A percentile compares a stretch with the other conserved stretches of the same genome.
Conservation (phyloP, 345 rosid genomes). For the Arabis alpina region DNA sequence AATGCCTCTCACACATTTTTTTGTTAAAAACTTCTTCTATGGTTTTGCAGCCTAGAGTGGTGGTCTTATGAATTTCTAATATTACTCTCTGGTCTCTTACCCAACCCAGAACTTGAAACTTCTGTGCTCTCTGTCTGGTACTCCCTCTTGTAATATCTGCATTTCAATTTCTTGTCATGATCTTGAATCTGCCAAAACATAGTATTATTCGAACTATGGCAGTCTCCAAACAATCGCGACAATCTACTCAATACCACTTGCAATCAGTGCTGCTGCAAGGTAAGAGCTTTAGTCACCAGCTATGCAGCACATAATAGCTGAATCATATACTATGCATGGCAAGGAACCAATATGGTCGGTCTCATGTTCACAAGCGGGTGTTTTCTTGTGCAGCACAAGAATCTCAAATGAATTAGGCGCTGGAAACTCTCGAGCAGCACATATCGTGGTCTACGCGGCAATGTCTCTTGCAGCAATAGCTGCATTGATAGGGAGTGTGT, state of each 20-base stretch:
- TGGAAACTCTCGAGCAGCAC: slow-evolving; percentile 60
- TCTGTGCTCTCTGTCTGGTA: slow-evolving; percentile 82
- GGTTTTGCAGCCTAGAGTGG: slow-evolving; percentile 77
- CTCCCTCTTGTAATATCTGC: slow-evolving; percentile 9
- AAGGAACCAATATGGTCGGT: not conserved
- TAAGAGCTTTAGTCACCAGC: slow-evolving; percentile 22
- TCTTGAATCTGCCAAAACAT: slow-evolving; percentile 10
- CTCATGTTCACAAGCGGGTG: slow-evolving; percentile 27
- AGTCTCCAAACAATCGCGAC: slow-evolving; percentile 61
- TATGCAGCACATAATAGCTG: not conserved
- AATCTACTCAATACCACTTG: slow-evolving; percentile 57
- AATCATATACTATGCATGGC: too few species aligned
- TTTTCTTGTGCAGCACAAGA: slow-evolving; percentile 43
- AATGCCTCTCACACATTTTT: slow-evolving; percentile 1
- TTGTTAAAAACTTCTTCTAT: not conserved
- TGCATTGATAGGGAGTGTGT: slow-evolving; percentile 46
- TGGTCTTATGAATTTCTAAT: slow-evolving; percentile 89
- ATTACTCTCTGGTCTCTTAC: slow-evolving; percentile 78
- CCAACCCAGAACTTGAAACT: slow-evolving; percentile 83
- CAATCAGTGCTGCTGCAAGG: slow-evolving; percentile 70
- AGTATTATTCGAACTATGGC: slow-evolving; percentile 24
- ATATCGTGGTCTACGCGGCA: slow-evolving; percentile 48
- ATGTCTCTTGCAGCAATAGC: slow-evolving; percentile 50
- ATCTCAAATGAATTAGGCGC: slow-evolving; percentile 86
- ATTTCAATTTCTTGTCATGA: slow-evolving; percentile 3